Percentiles rank a stretch among this genome's conserved stretches.
phyloP scores from a whole-genome alignment of 2,329 filamentous ascomycete genomes.

The Sphaerulina musiva region DNA sequence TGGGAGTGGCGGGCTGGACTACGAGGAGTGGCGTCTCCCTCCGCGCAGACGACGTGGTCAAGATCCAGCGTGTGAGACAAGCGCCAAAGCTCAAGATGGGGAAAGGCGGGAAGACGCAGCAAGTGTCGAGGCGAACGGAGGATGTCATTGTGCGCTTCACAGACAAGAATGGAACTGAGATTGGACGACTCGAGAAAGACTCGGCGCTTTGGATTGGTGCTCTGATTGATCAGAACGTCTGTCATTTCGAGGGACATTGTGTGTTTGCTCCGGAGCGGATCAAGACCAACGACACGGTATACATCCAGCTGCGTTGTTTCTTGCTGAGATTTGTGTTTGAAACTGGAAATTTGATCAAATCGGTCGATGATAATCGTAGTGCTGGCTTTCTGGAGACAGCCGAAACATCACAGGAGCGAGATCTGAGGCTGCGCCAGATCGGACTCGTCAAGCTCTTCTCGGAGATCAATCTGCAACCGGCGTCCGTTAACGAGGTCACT shows the following conservation, averaged over 20 bases:
- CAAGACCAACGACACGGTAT: slow-evolving; percentile 89
- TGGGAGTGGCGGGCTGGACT: slow-evolving; percentile 87
- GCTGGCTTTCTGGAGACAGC: slow-evolving; percentile 73
- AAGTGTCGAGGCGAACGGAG: slow-evolving; percentile 57
- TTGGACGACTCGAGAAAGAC: slow-evolving; percentile 81
- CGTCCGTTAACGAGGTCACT: slow-evolving; percentile 64
- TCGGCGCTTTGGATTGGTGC: slow-evolving; percentile 87
- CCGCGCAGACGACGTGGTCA: slow-evolving; percentile 73
- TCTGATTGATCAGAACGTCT: slow-evolving; percentile 82
- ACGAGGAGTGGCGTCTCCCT: slow-evolving; percentile 73
- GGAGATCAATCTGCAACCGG: slow-evolving; percentile 76
- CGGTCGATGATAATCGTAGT: slow-evolving; percentile 62
- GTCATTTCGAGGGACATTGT: slow-evolving; percentile 77
- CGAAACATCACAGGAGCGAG: slow-evolving; percentile 78
- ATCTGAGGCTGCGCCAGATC: slow-evolving; percentile 75
- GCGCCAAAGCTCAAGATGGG: slow-evolving; percentile 47
- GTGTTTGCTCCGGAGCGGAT: slow-evolving; percentile 82
- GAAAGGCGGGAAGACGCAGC: slow-evolving; percentile 38
- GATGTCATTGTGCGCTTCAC: slow-evolving; percentile 92
- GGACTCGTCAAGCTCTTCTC: slow-evolving; percentile 82
- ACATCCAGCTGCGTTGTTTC: slow-evolving; percentile 75
- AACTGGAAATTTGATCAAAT: slow-evolving; percentile 53
- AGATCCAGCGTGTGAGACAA: slow-evolving; percentile 78
- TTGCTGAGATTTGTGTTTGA: slow-evolving; percentile 70
- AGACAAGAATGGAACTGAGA: slow-evolving; percentile 67